Conservation (phyloP, 2,329 filamentous ascomycete genomes). For the Diaporthe aspalathi region DNA sequence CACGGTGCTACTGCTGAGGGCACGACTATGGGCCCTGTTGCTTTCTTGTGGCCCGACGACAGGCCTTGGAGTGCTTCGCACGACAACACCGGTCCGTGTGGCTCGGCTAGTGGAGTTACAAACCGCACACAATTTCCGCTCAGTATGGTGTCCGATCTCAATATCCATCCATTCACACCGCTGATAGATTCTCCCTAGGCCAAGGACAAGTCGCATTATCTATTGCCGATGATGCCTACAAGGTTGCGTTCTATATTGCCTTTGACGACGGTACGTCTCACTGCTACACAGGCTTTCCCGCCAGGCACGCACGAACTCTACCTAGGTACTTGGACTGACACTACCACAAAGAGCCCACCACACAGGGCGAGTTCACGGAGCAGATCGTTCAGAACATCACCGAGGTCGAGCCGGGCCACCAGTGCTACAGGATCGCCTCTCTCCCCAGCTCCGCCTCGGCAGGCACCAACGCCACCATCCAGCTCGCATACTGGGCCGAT, state of each 20-base stretch:
- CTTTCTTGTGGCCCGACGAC: conserved; percentile 66
- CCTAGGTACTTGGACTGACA: background rate
- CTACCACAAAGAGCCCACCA: conserved; percentile 51
- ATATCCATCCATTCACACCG: background rate
- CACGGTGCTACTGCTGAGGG: conserved; percentile 46
- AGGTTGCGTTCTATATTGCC: conserved; percentile 62
- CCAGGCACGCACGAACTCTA: background rate
- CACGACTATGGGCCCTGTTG: conserved; percentile 63
- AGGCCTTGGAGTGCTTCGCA: conserved; percentile 60
- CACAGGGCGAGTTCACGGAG: conserved; percentile 54
- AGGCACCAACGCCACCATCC: conserved; percentile 60
- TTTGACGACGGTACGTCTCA: conserved; percentile 39
- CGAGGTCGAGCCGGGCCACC: conserved; percentile 58
- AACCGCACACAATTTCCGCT: conserved; percentile 65
- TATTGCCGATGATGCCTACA: conserved; percentile 63
- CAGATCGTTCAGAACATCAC: conserved; percentile 52
- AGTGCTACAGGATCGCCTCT: conserved; percentile 55
- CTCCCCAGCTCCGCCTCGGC: conserved; percentile 49
- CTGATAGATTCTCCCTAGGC: conserved; percentile 46
- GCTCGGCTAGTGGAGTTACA: conserved; percentile 55
- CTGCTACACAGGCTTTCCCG: background rate
- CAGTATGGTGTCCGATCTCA: conserved; percentile 51
- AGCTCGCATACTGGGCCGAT: conserved; percentile 60
- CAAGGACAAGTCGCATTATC: conserved; percentile 63
- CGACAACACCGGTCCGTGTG: conserved; percentile 65